These are phyloP conservation scores for Marasmius tenuissimus DNA, from an alignment of 1,284 basidiomycete species.

Conservation along the genomic window DNA sequence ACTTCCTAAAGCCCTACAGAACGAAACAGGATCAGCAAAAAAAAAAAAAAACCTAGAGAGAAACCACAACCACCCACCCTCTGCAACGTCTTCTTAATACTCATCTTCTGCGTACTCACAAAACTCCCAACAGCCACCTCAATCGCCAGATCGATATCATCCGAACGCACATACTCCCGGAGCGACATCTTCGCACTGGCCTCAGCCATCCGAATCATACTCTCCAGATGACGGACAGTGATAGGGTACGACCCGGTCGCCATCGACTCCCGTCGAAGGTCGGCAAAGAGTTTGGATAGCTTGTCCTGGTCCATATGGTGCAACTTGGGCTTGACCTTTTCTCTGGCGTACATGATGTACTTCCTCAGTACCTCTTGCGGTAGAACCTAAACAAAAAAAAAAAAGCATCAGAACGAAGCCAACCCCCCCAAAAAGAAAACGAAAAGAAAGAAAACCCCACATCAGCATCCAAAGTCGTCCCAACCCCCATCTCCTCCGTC, in stretches of 20 bases:
- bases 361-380: slow-evolving; percentile 97
- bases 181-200: slow-evolving; percentile 98
- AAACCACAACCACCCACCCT: slow-evolving; percentile 56
- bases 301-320: slow-evolving; percentile 97
- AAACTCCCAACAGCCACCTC: slow-evolving; percentile 95
- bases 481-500: slow-evolving; percentile 86
- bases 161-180: slow-evolving; percentile 91
- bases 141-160: slow-evolving; percentile 98
- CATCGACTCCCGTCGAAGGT: slow-evolving; percentile 93
- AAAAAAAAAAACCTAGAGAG: slow-evolving; percentile 5
- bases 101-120: slow-evolving; percentile 96
- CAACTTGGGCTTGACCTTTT: slow-evolving; percentile 89
- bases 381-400: slow-evolving; percentile 67
- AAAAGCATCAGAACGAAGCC: slow-evolving; percentile 1
- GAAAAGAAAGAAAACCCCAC: slow-evolving; percentile 46
- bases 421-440: neutral
- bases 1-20: slow-evolving; percentile 92
- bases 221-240: slow-evolving; percentile 96
- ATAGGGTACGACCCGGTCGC: slow-evolving; percentile 98
- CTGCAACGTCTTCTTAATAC: slow-evolving; percentile 96
- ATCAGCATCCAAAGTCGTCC: slow-evolving; percentile 88
- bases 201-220: slow-evolving; percentile 99
- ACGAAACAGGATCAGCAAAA: no score
- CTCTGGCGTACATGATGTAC: slow-evolving; percentile 99
- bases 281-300: slow-evolving; percentile 92